Evolutionary conservation across 805 yeast species (phyloP).

Genomic region (Suhomyces canberraensis): DNA sequence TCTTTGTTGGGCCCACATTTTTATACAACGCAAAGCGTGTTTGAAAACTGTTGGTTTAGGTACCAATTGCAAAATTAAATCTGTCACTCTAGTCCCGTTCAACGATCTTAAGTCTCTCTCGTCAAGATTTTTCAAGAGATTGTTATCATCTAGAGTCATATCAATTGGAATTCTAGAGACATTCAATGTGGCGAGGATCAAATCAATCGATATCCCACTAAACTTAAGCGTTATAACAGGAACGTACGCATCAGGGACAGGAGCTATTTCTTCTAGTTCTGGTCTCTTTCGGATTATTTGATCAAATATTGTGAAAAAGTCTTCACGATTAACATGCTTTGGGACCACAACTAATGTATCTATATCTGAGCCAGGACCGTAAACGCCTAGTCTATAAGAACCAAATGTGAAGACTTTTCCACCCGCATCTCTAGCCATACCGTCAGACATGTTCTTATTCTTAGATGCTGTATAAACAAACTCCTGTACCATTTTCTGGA

Average conservation of each 20-base stretch:
- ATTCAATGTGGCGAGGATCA: slow-evolving; percentile 80
- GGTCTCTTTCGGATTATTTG: slow-evolving; percentile 64
- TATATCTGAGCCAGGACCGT: slow-evolving; percentile 97
- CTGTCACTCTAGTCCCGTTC: slow-evolving; percentile 97
- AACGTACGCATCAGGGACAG: slow-evolving; percentile 97
- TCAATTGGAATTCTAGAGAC: slow-evolving; percentile 77
- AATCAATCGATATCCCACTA: slow-evolving; percentile 88
- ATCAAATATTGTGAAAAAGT: slow-evolving; percentile 81
- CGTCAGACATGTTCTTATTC: slow-evolving; percentile 89
- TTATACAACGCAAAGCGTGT: slow-evolving; percentile 87
- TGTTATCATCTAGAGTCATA: slow-evolving; percentile 78
- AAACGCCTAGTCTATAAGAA: slow-evolving; percentile 90
- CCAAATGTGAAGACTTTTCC: slow-evolving; percentile 97
- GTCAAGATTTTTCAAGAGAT: slow-evolving; percentile 79
- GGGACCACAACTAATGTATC: slow-evolving; percentile 97
- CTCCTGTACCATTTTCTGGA: slow-evolving; percentile 73
- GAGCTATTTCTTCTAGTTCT: slow-evolving; percentile 85
- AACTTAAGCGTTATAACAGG: slow-evolving; percentile 91
- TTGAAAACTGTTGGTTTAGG: slow-evolving; percentile 93
- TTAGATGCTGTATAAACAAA: slow-evolving; percentile 82
- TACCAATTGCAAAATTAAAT: slow-evolving; percentile 82
- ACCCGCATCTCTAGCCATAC: slow-evolving; percentile 96
- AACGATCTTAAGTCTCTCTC: slow-evolving; percentile 86
- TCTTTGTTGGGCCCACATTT: slow-evolving; percentile 94
- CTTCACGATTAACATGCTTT: slow-evolving; percentile 86